A percentile compares a stretch with the other conserved stretches of the same genome.
Evolutionary conservation across 495 filamentous ascomycete genomes (phyloP).

Genomic region (Astrocystis sublimbata): DNA sequence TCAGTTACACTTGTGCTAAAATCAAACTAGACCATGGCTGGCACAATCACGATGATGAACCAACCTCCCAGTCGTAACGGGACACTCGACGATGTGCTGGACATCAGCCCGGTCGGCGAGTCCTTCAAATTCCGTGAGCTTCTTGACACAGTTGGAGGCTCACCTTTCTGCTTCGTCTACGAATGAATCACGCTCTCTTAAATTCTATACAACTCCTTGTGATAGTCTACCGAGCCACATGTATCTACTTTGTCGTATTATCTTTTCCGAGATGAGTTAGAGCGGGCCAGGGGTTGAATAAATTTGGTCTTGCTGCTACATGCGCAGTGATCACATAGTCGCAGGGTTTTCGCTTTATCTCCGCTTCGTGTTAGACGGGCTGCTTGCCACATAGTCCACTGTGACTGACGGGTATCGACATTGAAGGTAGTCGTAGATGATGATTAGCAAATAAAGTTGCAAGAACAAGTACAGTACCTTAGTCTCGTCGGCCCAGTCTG

Average conservation of each 20-base stretch:
- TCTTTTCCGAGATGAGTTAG: not conserved
- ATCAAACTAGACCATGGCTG: constrained; percentile 36
- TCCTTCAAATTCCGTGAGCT: constrained; percentile 21
- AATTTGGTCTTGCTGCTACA: too few relatives aligned
- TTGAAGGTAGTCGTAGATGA: not conserved
- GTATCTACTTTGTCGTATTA: too few relatives aligned
- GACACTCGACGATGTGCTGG: constrained; percentile 32
- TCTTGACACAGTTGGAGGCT: constrained; percentile 33
- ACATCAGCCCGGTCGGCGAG: constrained; percentile 30
- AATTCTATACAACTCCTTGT: too few relatives aligned
- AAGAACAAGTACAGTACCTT: not conserved
- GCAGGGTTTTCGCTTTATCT: too few relatives aligned
- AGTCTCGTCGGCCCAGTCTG: not conserved
- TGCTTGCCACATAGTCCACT: not conserved
- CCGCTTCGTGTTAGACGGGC: not conserved
- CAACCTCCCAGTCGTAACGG: constrained; percentile 36
- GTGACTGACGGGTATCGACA: not conserved
- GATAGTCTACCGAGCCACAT: not conserved
- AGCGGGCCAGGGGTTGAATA: too few relatives aligned
- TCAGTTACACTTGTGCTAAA: not conserved
- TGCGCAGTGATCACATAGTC: too few relatives aligned
- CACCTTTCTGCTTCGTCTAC: constrained; percentile 43
- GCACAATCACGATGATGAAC: constrained; percentile 45
- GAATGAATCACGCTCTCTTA: constrained; percentile 16
- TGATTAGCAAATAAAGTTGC: not conserved